Evolutionary conservation across 768 basidiomycete species (phyloP), one percentile per base, ranked within the genome.

Genomic region (Auriscalpium microsporum): DNA sequence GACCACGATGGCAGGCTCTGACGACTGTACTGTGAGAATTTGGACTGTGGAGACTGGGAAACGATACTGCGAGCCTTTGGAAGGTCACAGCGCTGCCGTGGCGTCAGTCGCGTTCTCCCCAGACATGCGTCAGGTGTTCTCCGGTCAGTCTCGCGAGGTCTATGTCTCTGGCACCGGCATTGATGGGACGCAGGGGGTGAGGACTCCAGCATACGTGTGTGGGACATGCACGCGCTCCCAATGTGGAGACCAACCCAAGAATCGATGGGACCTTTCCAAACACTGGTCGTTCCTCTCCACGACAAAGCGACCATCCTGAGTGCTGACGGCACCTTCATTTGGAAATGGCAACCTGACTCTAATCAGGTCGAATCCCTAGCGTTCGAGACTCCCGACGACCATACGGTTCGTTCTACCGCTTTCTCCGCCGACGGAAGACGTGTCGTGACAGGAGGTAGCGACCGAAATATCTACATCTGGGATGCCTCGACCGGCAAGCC

Each of bases 101-200:
- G 37, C 16, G 36, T 61, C 53, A 1, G 48, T 56, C 34, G 46
- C 19, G 28, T 62, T 62, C 42, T 52, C 61, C n/a, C 56, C 59
- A 37, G 59, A 61, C 53, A 56, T 48, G 50, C 53, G 57, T 16
- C 55, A 54, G 10, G 52, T 61, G 36, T 14, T 56, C n/a, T 53
- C 48, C 5, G 55, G 60, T 52, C 23, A 21, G 50, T 28, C 33
- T 13, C 16, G 17, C 48, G 21, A 3, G 21, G 28, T 17, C 4
- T 10, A 21, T 36, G 40, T n/a, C 35, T 8, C 3, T 7, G 9
- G 14, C 4, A 10, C 11, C 36, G n/a, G 16, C 54, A 44, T 45
- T 17, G 13, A 35, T 33, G 11, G 16, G 23, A 21, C 8, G 34
- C 19, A 58, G 52, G 59, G 35, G 50, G 51, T 14, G 52, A 55